Percentiles rank a stretch among this genome's conserved stretches.
Evolutionary conservation across 177 flowering plant species (phyloP).

Genomic region (Vitis hybrid): DNA sequence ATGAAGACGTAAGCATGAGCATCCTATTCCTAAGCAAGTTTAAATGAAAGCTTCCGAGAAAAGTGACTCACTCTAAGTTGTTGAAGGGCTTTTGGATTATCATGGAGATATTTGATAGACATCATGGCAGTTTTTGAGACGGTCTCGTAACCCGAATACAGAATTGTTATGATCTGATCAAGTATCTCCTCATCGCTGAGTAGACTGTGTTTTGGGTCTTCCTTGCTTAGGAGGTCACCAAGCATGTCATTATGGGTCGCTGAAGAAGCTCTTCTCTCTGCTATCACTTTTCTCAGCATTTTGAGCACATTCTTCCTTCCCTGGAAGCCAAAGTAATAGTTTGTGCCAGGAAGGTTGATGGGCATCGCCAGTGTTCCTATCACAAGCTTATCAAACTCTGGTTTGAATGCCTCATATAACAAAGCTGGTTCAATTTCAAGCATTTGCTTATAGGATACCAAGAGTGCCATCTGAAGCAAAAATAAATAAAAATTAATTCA

Average conservation of each 20-base stretch:
- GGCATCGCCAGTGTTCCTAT: constrained; percentile 71
- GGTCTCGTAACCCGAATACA: constrained; percentile 79
- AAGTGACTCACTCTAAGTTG: constrained; percentile 52
- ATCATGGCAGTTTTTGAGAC: constrained; percentile 82
- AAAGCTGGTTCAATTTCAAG: constrained; percentile 38
- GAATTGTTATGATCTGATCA: constrained; percentile 62
- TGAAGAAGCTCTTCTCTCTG: constrained; percentile 53
- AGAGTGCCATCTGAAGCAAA: constrained; percentile 62
- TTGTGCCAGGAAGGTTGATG: constrained; percentile 68
- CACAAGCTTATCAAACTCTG: constrained; percentile 60
- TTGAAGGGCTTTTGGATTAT: constrained; percentile 66
- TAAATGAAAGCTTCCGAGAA: too few species aligned
- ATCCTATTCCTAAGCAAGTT: background rate
- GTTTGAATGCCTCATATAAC: constrained; percentile 38
- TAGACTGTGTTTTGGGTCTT: constrained; percentile 33
- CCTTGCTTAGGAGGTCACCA: constrained; percentile 34
- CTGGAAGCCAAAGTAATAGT: constrained; percentile 52
- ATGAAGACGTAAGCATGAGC: background rate
- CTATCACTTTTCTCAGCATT: constrained; percentile 39
- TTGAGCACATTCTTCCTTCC: constrained; percentile 50
- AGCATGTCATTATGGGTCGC: constrained; percentile 40
- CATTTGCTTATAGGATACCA: constrained; percentile 51
- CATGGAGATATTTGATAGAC: constrained; percentile 76
- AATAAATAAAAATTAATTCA: background rate
- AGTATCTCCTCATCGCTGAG: constrained; percentile 63